Base-by-base conservation (phyloP, 306 rosid genomes). In the Quercus bicolor region DNA sequence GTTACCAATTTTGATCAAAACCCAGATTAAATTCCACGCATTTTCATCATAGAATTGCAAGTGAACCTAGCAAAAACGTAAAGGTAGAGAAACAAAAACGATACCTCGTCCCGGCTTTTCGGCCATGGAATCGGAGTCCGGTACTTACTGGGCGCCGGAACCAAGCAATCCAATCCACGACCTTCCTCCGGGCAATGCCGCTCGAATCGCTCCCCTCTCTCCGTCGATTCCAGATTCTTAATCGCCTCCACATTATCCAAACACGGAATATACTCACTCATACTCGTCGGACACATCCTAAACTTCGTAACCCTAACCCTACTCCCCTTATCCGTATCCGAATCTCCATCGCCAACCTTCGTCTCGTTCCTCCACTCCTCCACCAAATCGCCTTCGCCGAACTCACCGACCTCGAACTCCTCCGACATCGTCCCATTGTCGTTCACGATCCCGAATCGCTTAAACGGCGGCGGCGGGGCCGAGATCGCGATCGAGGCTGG, bases 241-340 rank as follows among this genome's bases (percentile, higher is more conserved):
- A 91, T 87, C 53, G 93, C 98, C 15, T 80, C 87, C 5, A 6
- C 80, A 74, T 95, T 92, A 81, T 95, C 98, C 90, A 95, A 86
- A 86, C 98, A 95, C 34, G 98, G 98, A 75, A 95, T 91, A 71
- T 86, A 92, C 90, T 95, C 98, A 20, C 91, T 85, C 97, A 85
- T 85, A 52, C 28, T 75, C 18, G 61, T 68, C 6, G 89, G 79
- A 79, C 98, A 95, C 56, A 88, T 75, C 72, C 79, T 73, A 40
- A 95, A 95, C 76, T 77, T 92, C 80, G 84, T 83, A 26, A 90
- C 81, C 33, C 19, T 77, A 15, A 88, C 73, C 79, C 51, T 56
- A 4, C 59, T 21, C 76, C 79, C 75, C 71, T 60, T 21, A 16
- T 1, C 43, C 14, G 48, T 77, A 52, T 77, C 80, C 20, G 56